phyloP scores from a whole-genome alignment of 139 green algal genomes.

The Coccomyxa sp. region DNA sequence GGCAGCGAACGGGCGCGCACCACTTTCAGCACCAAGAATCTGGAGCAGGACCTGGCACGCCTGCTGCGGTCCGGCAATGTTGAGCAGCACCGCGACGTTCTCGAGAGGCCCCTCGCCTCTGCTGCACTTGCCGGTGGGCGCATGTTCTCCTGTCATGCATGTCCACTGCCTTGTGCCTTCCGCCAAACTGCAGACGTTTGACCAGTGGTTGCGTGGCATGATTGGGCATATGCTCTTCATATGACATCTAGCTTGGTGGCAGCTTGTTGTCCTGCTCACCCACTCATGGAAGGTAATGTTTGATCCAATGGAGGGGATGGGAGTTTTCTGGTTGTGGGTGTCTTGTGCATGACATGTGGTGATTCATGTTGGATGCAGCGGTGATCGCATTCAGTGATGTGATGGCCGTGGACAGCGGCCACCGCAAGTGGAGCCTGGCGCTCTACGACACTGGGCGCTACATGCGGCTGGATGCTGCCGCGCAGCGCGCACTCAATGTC shows the following conservation, averaged over 20 bases:
- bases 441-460: slow-evolving; percentile 66
- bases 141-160: neutral
- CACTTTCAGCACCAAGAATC: slow-evolving; percentile 63
- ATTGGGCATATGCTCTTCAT: no score
- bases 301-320: no score
- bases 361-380: slow-evolving; percentile 11
- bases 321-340: no score
- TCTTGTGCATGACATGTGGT: no score
- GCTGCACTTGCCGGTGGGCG: slow-evolving; percentile 49
- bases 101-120: slow-evolving; percentile 56
- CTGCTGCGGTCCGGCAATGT: slow-evolving; percentile 48
- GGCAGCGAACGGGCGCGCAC: slow-evolving; percentile 36
- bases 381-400: slow-evolving; percentile 66
- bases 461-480: slow-evolving; percentile 49
- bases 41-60: slow-evolving; percentile 59
- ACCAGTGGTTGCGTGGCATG: no score
- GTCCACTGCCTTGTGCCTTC: no score
- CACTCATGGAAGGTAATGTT: no score
- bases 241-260: no score
- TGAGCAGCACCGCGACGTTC: slow-evolving; percentile 65
- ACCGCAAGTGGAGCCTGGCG: slow-evolving; percentile 60
- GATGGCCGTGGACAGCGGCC: slow-evolving; percentile 35
- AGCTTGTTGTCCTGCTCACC: no score
- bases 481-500: slow-evolving; percentile 88
- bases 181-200: no score